Evolutionary conservation across 257 asterid species (phyloP), one percentile per base, ranked within the genome.

Genomic region (Penstemon eatonii): DNA sequence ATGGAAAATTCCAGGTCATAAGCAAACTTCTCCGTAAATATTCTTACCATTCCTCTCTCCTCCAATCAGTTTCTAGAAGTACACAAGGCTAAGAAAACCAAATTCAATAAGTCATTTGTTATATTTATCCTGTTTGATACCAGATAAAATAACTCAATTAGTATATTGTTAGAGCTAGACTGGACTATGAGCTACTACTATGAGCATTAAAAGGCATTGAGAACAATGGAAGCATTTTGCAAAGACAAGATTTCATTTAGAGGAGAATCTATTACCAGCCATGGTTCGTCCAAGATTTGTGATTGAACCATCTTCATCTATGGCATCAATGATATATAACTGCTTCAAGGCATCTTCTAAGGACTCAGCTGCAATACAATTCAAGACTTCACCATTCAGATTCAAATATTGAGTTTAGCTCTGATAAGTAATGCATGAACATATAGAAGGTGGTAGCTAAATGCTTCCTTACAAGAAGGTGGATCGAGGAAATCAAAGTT

Each of bases 341-440:
- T 93, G 97, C 82, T 78, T 90, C 65, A 93, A 79, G 70, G 99
- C 99, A 85, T 90, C 97, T 83, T 93, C 96, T 75, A 90, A 75
- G 69, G 96, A 84, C 80, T 88, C 96, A 60, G 79, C 98, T 92
- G 85, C 79, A 89, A 68, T 25, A 55, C 51, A 75, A 75, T 54
- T 62, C 45, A 59, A 70, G 64, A 64, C 63, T 55, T 72, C 69
- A 57, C 36, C 11, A 68, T 57, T 67, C 51, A 66, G 49, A 62
- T 51, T 12, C 41, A 56, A 37, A 36, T 57, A 54, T 7, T 53
- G 60, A 71, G 56, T 63, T 6, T 56, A 71, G 71, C 60, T 60
- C 61, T 39, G 18, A 60, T 12, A 50, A 69, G 37, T 38, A 66
- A 75, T 45, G 8, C 47, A 11, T 41, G 43, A 43, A 56, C 50